Conservation (phyloP, 129 eudicot genomes). For the Artemisia argyi region DNA sequence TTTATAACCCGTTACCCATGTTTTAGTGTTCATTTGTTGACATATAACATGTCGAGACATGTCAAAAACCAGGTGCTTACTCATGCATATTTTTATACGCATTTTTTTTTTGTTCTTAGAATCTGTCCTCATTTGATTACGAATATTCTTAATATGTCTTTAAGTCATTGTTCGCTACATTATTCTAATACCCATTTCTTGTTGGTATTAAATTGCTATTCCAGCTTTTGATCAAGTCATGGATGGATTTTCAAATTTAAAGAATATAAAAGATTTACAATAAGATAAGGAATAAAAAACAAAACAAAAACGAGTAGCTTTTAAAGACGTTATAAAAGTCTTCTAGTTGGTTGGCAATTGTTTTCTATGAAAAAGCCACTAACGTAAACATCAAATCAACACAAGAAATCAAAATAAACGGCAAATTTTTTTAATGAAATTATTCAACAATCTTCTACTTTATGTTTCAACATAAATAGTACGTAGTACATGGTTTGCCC, state of each 20-base stretch:
- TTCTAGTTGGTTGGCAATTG: conserved; percentile 14
- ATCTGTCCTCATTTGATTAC: conserved; percentile 3
- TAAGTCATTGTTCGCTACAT: neutral
- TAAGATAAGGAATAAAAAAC: neutral
- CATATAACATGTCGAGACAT: no score
- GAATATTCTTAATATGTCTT: neutral
- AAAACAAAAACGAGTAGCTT: neutral
- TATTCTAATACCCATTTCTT: conserved; percentile 12
- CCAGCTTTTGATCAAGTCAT: neutral
- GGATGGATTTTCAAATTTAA: neutral
- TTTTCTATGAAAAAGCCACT: conserved; percentile 16
- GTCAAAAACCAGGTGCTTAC: neutral
- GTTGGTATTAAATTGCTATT: neutral
- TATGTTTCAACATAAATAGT: conserved; percentile 23
- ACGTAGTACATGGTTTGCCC: no score
- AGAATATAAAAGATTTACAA: neutral
- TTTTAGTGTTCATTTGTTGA: neutral
- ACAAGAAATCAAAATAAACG: conserved; percentile 27
- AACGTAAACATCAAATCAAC: conserved; percentile 16
- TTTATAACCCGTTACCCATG: no score
- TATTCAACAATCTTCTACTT: conserved; percentile 3
- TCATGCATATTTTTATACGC: neutral
- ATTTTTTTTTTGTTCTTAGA: neutral
- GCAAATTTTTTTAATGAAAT: neutral
- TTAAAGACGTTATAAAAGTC: conserved; percentile 24